phyloP scores from a whole-genome alignment of 768 basidiomycete genomes.

The Boletus bicolor region DNA sequence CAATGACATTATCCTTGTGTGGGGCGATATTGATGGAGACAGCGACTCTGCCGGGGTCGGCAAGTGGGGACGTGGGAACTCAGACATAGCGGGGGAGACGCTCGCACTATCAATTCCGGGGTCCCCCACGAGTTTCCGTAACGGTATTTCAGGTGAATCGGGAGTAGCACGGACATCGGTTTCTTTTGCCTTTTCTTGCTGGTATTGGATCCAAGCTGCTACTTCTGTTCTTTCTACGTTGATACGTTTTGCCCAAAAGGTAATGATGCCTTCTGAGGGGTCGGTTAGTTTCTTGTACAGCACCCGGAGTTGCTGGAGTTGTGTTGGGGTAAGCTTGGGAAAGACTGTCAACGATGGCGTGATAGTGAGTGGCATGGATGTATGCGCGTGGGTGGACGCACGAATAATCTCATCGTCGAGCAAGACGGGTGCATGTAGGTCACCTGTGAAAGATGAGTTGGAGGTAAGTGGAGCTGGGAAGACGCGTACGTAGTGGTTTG shows the following conservation, averaged over 20 bases:
- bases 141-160: slow-evolving; percentile 16
- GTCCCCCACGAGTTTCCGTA: background rate
- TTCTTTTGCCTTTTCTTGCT: slow-evolving; percentile 24
- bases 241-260: slow-evolving; percentile 27
- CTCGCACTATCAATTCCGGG: background rate
- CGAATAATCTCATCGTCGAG: slow-evolving; percentile 27
- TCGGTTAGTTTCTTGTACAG: slow-evolving; percentile 14
- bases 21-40: slow-evolving; percentile 17
- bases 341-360: slow-evolving; percentile 19
- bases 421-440: background rate
- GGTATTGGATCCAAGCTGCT: slow-evolving; percentile 27
- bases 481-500: background rate
- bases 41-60: slow-evolving; percentile 29
- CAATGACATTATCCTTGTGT: slow-evolving; percentile 22
- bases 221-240: slow-evolving; percentile 20
- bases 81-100: slow-evolving; percentile 14
- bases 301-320: slow-evolving; percentile 22
- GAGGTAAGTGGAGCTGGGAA: background rate
- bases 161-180: background rate
- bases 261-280: slow-evolving; percentile 22
- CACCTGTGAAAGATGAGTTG: background rate
- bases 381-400: slow-evolving; percentile 11
- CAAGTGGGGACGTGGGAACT: slow-evolving; percentile 21
- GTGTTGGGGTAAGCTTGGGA: slow-evolving; percentile 20
- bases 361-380: background rate